Evolutionary conservation across 164 flowering plant species (phyloP).

Genomic region (Vitis labrusca): DNA sequence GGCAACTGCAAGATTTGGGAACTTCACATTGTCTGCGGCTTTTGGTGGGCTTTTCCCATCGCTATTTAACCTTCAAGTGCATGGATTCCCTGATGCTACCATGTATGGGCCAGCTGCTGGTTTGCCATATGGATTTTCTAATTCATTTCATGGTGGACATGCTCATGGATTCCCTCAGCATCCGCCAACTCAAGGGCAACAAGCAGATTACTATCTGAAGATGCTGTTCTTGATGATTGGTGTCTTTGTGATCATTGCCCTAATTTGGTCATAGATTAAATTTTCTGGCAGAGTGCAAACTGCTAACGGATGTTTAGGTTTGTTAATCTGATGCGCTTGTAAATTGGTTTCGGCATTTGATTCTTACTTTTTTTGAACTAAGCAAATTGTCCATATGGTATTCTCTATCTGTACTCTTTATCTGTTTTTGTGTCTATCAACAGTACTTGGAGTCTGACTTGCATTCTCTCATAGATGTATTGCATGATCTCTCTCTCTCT

Average conservation of each 20-base stretch:
- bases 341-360: conserved; percentile 11
- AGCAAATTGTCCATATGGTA: conserved; percentile 19
- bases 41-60: conserved; percentile 62
- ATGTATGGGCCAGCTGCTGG: conserved; percentile 34
- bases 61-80: conserved; percentile 50
- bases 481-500: neutral
- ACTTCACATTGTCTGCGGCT: conserved; percentile 51
- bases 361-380: neutral
- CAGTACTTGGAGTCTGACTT: neutral
- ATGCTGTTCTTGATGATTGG: conserved; percentile 44
- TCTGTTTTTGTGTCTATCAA: neutral
- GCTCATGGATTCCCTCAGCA: conserved; percentile 41
- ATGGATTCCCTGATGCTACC: conserved; percentile 39
- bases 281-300: neutral
- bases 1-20: conserved; percentile 51
- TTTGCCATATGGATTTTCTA: conserved; percentile 35
- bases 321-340: conserved; percentile 13
- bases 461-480: no score
- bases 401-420: neutral
- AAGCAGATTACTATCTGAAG: conserved; percentile 46
- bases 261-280: conserved; percentile 38
- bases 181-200: conserved; percentile 38
- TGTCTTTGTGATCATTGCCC: conserved; percentile 46
- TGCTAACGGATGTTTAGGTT: conserved; percentile 7
- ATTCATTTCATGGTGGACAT: conserved; percentile 58